A percentile compares a stretch with the other conserved stretches of the same genome.
These are phyloP conservation scores for Lasiodiplodia citricola DNA, from an alignment of 2,329 filamentous ascomycete species.

Conservation along the genomic window DNA sequence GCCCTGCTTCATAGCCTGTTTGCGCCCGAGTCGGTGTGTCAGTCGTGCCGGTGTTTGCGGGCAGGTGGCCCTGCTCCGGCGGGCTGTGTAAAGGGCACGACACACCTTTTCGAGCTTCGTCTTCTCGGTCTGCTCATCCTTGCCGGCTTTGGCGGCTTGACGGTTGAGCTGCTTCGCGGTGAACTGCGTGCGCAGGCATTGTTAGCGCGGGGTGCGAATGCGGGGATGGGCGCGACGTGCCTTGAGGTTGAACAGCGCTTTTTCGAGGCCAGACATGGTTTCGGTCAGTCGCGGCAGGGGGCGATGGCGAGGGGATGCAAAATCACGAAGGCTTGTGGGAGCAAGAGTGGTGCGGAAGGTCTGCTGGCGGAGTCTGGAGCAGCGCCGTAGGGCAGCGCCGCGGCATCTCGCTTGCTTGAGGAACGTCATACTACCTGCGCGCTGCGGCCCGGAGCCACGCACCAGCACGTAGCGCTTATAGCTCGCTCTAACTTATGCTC, in stretches of 20 bases:
- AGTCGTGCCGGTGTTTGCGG: neutral
- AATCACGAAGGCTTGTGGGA: neutral
- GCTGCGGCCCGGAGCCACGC: slow-evolving; percentile 10
- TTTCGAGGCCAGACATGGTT: slow-evolving; percentile 65
- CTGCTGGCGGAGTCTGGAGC: slow-evolving; percentile 15
- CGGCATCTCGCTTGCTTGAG: slow-evolving; percentile 13
- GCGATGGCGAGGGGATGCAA: neutral
- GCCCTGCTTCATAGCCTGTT: slow-evolving; percentile 63
- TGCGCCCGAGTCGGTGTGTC: neutral
- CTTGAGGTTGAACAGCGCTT: slow-evolving; percentile 67
- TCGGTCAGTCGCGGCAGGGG: neutral
- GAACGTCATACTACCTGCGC: slow-evolving; percentile 19
- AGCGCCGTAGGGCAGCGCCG: slow-evolving; percentile 1
- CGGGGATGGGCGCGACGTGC: slow-evolving; percentile 40
- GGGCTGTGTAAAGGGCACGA: neutral
- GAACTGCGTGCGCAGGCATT: slow-evolving; percentile 50
- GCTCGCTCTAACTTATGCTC: neutral
- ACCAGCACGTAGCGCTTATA: neutral
- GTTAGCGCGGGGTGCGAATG: slow-evolving; percentile 33
- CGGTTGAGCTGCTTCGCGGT: slow-evolving; percentile 68
- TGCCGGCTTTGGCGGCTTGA: slow-evolving; percentile 65
- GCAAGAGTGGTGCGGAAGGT: neutral
- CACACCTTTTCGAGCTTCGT: slow-evolving; percentile 65
- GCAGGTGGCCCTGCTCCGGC: neutral
- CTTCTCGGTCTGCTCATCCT: slow-evolving; percentile 66